Evolutionary conservation across 108 stramenopile genomes (phyloP).

Genomic region (Skeletonema tropicum): DNA sequence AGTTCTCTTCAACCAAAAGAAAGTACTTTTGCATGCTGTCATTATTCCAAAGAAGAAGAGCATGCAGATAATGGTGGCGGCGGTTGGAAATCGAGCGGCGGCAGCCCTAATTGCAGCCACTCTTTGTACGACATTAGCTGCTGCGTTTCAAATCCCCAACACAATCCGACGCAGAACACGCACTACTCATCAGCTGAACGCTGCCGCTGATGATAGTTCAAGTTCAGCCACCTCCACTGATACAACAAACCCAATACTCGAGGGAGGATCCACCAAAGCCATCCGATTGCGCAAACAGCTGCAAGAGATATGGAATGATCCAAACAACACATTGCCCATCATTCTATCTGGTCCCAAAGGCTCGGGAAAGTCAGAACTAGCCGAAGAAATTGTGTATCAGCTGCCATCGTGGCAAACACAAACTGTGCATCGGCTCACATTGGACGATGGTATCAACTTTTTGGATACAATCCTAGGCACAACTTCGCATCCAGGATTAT

Average conservation of each 20-base stretch:
- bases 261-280: conserved; percentile 28
- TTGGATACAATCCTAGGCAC: conserved; percentile 42
- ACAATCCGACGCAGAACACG: too few relatives aligned
- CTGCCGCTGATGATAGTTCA: background rate
- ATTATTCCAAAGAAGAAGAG: too few relatives aligned
- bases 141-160: background rate
- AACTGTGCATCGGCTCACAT: conserved; percentile 22
- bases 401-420: conserved; percentile 41
- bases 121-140: background rate
- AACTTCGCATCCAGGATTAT: conserved; percentile 19
- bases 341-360: conserved; percentile 32
- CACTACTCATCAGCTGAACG: background rate
- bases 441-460: conserved; percentile 33
- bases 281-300: conserved; percentile 37
- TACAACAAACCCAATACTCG: conserved; percentile 11
- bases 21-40: too few relatives aligned
- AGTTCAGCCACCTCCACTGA: background rate
- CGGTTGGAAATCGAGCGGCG: background rate
- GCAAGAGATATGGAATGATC: conserved; percentile 35
- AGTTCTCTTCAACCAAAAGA: too few relatives aligned
- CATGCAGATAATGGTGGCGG: too few relatives aligned
- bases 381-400: conserved; percentile 26
- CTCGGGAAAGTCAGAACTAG: conserved; percentile 37
- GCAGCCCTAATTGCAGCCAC: background rate
- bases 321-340: conserved; percentile 26